These are phyloP conservation scores for Erythrophleum ivorense DNA, from an alignment of 331 rosid genomes.

Conservation along the genomic window DNA sequence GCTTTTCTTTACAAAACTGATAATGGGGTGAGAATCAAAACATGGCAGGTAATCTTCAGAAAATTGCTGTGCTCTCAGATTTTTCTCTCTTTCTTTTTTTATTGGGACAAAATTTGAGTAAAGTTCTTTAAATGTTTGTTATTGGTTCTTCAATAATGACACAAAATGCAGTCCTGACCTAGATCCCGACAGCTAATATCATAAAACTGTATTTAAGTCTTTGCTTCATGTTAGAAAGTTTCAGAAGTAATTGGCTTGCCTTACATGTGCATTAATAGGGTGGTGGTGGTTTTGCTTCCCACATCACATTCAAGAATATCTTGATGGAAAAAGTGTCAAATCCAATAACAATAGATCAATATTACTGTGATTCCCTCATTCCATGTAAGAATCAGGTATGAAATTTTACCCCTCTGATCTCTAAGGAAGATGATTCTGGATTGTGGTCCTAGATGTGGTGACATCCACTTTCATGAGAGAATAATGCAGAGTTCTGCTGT, in stretches of 20 bases:
- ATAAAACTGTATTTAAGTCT: not conserved
- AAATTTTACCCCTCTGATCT: slow-evolving; percentile 8
- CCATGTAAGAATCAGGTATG: slow-evolving; percentile 87
- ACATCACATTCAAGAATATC: slow-evolving; percentile 69
- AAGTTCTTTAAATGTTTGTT: not conserved
- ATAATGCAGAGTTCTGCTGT: slow-evolving; percentile 77
- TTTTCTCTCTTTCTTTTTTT: not conserved
- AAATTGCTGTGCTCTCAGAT: not conserved
- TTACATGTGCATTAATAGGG: slow-evolving; percentile 59
- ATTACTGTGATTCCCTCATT: slow-evolving; percentile 72
- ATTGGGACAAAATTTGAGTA: not conserved
- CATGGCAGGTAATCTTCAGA: slow-evolving; percentile 69
- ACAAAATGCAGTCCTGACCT: not conserved
- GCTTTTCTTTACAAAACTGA: slow-evolving; percentile 55
- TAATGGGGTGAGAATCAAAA: slow-evolving; percentile 71
- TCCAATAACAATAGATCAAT: slow-evolving; percentile 86
- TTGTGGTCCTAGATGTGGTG: slow-evolving; percentile 23
- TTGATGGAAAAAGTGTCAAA: slow-evolving; percentile 81
- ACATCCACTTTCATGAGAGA: slow-evolving; percentile 28
- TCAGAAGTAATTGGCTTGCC: not conserved
- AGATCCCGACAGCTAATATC: not conserved
- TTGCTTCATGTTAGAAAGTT: not conserved
- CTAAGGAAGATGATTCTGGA: slow-evolving; percentile 10
- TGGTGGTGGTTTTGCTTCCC: slow-evolving; percentile 71
- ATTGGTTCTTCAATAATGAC: not conserved